phyloP scores from a whole-genome alignment of 306 rosid species.

The Potentilla sterilis region DNA sequence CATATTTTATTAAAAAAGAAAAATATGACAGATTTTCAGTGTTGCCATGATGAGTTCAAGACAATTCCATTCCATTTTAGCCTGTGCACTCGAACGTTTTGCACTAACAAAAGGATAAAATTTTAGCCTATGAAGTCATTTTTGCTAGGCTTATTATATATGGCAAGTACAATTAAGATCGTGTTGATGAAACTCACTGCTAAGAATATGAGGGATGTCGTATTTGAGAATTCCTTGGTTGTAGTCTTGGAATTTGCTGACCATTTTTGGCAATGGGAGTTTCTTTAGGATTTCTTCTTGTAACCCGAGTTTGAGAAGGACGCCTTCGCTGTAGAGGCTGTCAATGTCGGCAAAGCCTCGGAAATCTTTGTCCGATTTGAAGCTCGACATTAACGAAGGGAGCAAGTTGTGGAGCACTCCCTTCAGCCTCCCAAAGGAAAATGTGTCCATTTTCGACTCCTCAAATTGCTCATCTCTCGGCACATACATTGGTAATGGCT shows the following conservation, averaged over 20 bases:
- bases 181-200: slow-evolving; percentile 54
- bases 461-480: slow-evolving; percentile 95
- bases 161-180: neutral
- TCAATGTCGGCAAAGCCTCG: slow-evolving; percentile 79
- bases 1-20: too few relatives aligned
- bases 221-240: slow-evolving; percentile 66
- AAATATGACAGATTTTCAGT: neutral
- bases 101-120: too few relatives aligned
- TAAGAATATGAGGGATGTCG: slow-evolving; percentile 72
- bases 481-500: slow-evolving; percentile 84
- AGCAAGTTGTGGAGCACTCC: slow-evolving; percentile 73
- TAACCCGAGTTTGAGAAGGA: slow-evolving; percentile 56
- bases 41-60: neutral
- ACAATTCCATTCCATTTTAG: neutral
- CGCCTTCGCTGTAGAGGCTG: slow-evolving; percentile 75
- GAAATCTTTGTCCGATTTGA: slow-evolving; percentile 66
- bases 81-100: neutral
- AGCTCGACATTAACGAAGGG: slow-evolving; percentile 66
- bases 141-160: too few relatives aligned
- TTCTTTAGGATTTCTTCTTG: slow-evolving; percentile 70
- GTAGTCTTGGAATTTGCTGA: slow-evolving; percentile 55
- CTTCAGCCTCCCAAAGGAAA: slow-evolving; percentile 71
- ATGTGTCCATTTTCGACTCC: slow-evolving; percentile 67
- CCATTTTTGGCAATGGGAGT: slow-evolving; percentile 55
- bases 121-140: too few relatives aligned